Percentiles rank a stretch among this genome's conserved stretches.
Evolutionary conservation across 345 rosid genomes (phyloP).

Genomic region (Corchorus olitorius): DNA sequence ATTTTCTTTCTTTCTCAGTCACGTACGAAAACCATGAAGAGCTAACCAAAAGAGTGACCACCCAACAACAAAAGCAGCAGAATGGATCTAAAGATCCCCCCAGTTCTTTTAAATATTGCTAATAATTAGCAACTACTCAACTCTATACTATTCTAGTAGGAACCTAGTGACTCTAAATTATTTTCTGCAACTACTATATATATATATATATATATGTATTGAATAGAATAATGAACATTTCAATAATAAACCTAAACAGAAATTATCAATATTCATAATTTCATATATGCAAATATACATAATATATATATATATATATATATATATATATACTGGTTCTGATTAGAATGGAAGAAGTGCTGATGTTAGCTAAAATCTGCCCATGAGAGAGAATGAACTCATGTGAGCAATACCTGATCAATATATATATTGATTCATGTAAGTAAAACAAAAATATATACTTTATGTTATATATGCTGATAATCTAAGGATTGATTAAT

Average conservation of each 20-base stretch:
- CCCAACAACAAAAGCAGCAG: conserved; percentile 9
- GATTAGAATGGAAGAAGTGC: background rate
- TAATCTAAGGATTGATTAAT: background rate
- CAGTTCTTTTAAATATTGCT: background rate
- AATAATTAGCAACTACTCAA: background rate
- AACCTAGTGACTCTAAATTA: background rate
- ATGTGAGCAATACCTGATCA: conserved; percentile 7
- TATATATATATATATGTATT: too few species aligned
- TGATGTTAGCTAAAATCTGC: background rate
- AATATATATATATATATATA: background rate
- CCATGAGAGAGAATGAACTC: background rate
- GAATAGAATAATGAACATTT: too few species aligned
- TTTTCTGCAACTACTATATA: background rate
- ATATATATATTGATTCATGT: background rate
- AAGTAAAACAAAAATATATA: background rate
- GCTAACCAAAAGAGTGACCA: background rate
- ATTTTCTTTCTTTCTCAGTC: background rate
- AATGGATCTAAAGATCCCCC: conserved; percentile 10
- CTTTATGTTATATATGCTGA: too few species aligned
- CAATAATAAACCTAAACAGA: background rate
- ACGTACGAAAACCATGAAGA: conserved; percentile 34
- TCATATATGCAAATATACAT: too few species aligned
- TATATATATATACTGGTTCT: too few species aligned
- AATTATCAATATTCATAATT: background rate
- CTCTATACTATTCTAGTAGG: background rate